Percentiles rank a stretch among this genome's conserved stretches.
Conservation (phyloP, 208 protist genomes). For the Crithidia sp. region DNA sequence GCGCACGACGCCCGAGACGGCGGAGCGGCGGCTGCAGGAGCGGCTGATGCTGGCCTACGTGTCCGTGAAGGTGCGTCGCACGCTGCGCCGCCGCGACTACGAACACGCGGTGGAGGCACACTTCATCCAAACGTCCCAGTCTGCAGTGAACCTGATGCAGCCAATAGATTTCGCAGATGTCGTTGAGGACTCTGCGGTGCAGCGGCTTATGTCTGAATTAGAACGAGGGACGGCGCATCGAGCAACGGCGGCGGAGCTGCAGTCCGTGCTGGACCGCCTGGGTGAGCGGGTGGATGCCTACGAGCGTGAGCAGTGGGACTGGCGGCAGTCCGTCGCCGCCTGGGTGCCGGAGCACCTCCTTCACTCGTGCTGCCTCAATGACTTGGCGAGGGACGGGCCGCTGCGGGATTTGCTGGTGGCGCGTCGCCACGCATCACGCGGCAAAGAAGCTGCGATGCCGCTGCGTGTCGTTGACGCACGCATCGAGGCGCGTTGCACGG, state of each 20-base stretch:
- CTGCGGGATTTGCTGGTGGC: constrained; percentile 40
- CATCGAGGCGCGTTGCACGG: constrained; percentile 36
- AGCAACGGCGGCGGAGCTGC: constrained; percentile 20
- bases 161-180: constrained; percentile 66
- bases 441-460: constrained; percentile 14
- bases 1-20: not conserved
- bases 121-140: constrained; percentile 40
- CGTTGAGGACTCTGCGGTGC: constrained; percentile 54
- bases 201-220: constrained; percentile 28
- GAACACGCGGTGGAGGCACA: constrained; percentile 35
- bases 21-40: constrained; percentile 34
- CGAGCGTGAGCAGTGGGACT: constrained; percentile 50
- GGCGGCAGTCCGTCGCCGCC: constrained; percentile 31
- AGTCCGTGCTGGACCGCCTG: constrained; percentile 20
- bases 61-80: constrained; percentile 41
- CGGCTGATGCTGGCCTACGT: constrained; percentile 44
- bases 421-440: constrained; percentile 26
- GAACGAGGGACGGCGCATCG: constrained; percentile 31
- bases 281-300: constrained; percentile 35
- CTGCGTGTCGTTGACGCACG: constrained; percentile 30
- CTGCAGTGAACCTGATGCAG: constrained; percentile 53
- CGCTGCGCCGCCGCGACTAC: constrained; percentile 38
- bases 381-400: constrained; percentile 26
- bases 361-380: constrained; percentile 27
- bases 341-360: constrained; percentile 24